These are phyloP conservation scores for Eucalyptus victrix DNA, from an alignment of 345 rosid species.

Conservation along the genomic window DNA sequence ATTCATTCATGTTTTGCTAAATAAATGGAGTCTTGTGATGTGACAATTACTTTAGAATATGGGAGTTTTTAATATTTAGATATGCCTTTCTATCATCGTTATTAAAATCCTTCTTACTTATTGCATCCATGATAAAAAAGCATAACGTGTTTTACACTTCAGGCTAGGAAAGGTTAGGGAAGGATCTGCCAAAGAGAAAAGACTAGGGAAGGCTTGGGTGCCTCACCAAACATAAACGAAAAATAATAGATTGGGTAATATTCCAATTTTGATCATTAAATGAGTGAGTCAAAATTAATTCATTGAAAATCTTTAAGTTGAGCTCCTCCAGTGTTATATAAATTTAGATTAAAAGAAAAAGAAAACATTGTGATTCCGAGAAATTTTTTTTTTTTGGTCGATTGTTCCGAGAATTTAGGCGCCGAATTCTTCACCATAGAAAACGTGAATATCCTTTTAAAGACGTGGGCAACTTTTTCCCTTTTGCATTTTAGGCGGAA, in stretches of 20 bases:
- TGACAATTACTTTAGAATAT: background rate
- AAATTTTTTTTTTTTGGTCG: no score
- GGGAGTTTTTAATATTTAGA: background rate
- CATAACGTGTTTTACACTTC: background rate
- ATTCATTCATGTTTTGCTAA: no score
- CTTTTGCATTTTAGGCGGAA: background rate
- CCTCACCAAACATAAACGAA: rapidly evolving
- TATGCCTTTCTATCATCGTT: background rate
- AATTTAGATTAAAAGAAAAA: no score
- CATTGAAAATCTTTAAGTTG: background rate
- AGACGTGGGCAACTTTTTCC: background rate
- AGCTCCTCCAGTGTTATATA: background rate
- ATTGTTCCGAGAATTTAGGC: background rate
- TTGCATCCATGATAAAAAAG: no score
- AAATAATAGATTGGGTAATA: background rate
- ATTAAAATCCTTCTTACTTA: background rate
- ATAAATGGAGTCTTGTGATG: rapidly evolving
- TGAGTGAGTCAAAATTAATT: background rate
- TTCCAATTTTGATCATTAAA: no score
- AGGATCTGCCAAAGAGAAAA: no score
- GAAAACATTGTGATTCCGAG: background rate
- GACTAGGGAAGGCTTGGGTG: background rate
- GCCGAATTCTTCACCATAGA: background rate
- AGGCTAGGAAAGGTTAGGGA: no score
- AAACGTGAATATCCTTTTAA: background rate